These are phyloP conservation scores for Talaromyces stipitatus DNA, from an alignment of 495 filamentous ascomycete species.

Conservation along the genomic window DNA sequence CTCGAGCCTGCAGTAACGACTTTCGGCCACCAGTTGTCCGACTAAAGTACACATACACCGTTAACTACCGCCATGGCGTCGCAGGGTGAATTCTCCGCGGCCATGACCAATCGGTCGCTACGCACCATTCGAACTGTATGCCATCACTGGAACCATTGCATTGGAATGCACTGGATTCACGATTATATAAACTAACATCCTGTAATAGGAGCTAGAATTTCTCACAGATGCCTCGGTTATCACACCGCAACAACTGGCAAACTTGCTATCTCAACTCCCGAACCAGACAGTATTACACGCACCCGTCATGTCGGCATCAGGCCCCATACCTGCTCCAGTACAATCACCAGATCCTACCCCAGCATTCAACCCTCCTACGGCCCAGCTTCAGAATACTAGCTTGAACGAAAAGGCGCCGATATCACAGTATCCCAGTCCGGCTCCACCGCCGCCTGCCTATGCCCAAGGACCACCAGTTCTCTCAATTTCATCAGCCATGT, in stretches of 20 bases:
- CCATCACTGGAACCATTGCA: background rate
- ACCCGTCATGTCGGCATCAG: slow-evolving; percentile 26
- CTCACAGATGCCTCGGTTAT: slow-evolving; percentile 75
- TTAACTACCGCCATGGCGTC: slow-evolving; percentile 24
- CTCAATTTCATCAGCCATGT: slow-evolving; percentile 70
- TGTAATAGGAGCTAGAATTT: slow-evolving; percentile 76
- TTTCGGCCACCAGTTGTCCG: background rate
- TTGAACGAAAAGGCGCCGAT: slow-evolving; percentile 49
- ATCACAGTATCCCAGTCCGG: slow-evolving; percentile 39
- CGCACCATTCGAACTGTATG: slow-evolving; percentile 77
- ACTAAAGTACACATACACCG: background rate
- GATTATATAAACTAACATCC: background rate
- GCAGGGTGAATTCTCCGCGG: slow-evolving; percentile 29
- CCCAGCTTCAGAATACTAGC: slow-evolving; percentile 38
- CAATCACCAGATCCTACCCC: slow-evolving; percentile 25
- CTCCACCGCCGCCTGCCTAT: slow-evolving; percentile 48
- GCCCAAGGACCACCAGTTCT: slow-evolving; percentile 50
- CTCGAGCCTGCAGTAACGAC: background rate
- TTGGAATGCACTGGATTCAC: background rate
- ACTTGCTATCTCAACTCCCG: slow-evolving; percentile 67
- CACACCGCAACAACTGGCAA: slow-evolving; percentile 57
- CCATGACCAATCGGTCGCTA: slow-evolving; percentile 72
- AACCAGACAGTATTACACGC: slow-evolving; percentile 44
- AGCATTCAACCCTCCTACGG: slow-evolving; percentile 32
- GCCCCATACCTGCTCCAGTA: slow-evolving; percentile 24